Evolutionary conservation across 2,329 filamentous ascomycete species (phyloP).

Genomic region (Emmonsiellopsis sp.): DNA sequence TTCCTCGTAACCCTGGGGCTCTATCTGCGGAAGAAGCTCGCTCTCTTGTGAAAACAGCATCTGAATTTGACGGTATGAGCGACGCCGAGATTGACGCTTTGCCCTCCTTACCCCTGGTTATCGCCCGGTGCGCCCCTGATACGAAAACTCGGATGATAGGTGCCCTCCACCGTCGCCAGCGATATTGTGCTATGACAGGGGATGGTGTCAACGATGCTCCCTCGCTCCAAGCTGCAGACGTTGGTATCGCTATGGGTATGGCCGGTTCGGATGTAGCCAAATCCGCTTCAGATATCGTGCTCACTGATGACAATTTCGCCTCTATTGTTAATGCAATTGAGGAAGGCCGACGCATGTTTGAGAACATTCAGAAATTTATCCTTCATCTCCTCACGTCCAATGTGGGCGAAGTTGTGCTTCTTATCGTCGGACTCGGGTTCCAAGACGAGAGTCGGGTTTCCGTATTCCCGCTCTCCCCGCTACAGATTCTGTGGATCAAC

Average conservation of each 20-base stretch:
- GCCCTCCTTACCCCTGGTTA: slow-evolving; percentile 67
- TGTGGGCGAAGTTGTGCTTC: slow-evolving; percentile 48
- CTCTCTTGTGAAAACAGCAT: slow-evolving; percentile 46
- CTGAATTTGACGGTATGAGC: slow-evolving; percentile 46
- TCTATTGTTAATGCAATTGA: slow-evolving; percentile 76
- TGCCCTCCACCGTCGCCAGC: slow-evolving; percentile 65
- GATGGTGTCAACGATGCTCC: slow-evolving; percentile 84
- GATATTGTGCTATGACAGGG: slow-evolving; percentile 79
- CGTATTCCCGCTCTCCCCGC: slow-evolving; percentile 50
- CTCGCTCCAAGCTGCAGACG: slow-evolving; percentile 69
- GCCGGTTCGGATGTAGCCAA: slow-evolving; percentile 80
- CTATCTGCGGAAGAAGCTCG: slow-evolving; percentile 38
- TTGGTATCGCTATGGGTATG: slow-evolving; percentile 83
- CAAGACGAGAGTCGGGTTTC: slow-evolving; percentile 45
- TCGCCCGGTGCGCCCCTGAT: slow-evolving; percentile 73
- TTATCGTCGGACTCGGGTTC: slow-evolving; percentile 51
- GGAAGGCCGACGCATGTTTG: slow-evolving; percentile 75
- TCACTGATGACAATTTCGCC: slow-evolving; percentile 77
- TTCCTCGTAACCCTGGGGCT: slow-evolving; percentile 37
- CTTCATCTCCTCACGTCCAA: slow-evolving; percentile 49
- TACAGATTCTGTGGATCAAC: slow-evolving; percentile 56
- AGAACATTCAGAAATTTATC: slow-evolving; percentile 74
- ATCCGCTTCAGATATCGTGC: slow-evolving; percentile 55
- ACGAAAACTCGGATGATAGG: slow-evolving; percentile 91
- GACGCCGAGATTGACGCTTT: slow-evolving; percentile 54